Evolutionary conservation across 2,329 filamentous ascomycete species (phyloP), one percentile per base, ranked within the genome.

Genomic region (Pyrenophora teres): DNA sequence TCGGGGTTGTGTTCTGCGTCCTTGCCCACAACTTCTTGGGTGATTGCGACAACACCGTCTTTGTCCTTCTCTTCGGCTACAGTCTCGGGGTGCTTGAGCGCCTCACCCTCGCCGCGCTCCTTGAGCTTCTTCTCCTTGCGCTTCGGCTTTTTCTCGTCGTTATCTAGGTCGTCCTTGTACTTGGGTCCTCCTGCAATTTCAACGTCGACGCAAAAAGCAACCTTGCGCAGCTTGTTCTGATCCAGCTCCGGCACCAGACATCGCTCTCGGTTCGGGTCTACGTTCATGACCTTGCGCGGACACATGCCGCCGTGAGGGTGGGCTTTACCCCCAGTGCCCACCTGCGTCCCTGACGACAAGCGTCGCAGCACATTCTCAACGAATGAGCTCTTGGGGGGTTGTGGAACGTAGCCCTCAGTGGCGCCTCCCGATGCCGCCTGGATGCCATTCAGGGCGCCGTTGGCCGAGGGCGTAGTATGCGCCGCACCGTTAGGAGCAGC

Each of bases 201-300:
- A 4, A 99, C 92, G 68, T 99, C 94, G 2, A 99, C 94, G 63
- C 90, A 96, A 68, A 99, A 99, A 0, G 93, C 89, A 0, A 99
- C 94, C 46, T 92, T 85, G 46, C 91, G 84, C 53, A 99, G 75
- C 71, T 94, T 96, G 41, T 85, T 84, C 65, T 87, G 85, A 60
- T 92, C 87, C 40, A 99, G 79, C 60, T 96, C 92, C 4, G 84
- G 78, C 25, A 97, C 85, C 19, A 84, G 81, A 71, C 91, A 96
- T 58, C 94, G 81, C 67, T 93, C 87, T 36, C 94, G 84, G 60
- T 87, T 82, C 7, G 78, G 85, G 69, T 97, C 91, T 38, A 97
- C 81, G 67, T 99, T 99, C 77, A 97, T 78, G 6, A 96, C 81
- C 59, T 81, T 85, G 41, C 94, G 84, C 64, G 92, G 88, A 44